Evolutionary conservation across 495 filamentous ascomycete genomes (phyloP).

Genomic region (Penicillium manginii): DNA sequence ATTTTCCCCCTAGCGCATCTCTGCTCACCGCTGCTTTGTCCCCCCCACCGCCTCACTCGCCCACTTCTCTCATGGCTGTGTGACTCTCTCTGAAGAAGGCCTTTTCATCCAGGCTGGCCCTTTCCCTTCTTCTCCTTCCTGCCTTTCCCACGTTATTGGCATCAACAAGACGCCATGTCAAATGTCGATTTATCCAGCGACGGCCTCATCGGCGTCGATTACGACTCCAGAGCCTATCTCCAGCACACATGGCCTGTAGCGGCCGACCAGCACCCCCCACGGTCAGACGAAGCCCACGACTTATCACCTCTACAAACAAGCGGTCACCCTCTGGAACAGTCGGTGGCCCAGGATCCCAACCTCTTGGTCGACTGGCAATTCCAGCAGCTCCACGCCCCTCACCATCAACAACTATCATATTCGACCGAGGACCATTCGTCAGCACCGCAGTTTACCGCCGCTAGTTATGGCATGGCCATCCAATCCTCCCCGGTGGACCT

Average conservation of each 20-base stretch:
- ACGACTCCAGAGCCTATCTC: conserved; percentile 53
- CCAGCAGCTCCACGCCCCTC: conserved; percentile 49
- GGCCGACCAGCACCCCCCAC: conserved; percentile 43
- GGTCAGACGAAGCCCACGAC: conserved; percentile 43
- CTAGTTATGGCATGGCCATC: conserved; percentile 53
- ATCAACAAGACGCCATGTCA: conserved; percentile 39
- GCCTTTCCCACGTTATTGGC: conserved; percentile 18
- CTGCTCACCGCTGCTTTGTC: conserved; percentile 55
- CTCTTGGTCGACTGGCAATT: conserved; percentile 57
- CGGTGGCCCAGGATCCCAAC: conserved; percentile 47
- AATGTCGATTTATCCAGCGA: conserved; percentile 49
- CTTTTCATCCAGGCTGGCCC: conserved; percentile 35
- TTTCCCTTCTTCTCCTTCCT: conserved; percentile 16
- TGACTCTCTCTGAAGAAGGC: conserved; percentile 34
- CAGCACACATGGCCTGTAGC: conserved; percentile 49
- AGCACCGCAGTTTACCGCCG: conserved; percentile 52
- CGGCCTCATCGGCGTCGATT: conserved; percentile 52
- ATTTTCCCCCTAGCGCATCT: conserved; percentile 45
- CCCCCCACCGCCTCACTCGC: conserved; percentile 44
- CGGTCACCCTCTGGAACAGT: conserved; percentile 51
- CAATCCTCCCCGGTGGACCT: conserved; percentile 70
- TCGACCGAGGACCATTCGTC: conserved; percentile 50
- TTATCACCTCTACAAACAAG: conserved; percentile 52
- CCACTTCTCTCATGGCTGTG: conserved; percentile 28
- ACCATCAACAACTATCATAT: conserved; percentile 49